Percentiles rank a stretch among this genome's conserved stretches.
Conservation (phyloP, 257 asterid species). For the Solanum neorickii region DNA sequence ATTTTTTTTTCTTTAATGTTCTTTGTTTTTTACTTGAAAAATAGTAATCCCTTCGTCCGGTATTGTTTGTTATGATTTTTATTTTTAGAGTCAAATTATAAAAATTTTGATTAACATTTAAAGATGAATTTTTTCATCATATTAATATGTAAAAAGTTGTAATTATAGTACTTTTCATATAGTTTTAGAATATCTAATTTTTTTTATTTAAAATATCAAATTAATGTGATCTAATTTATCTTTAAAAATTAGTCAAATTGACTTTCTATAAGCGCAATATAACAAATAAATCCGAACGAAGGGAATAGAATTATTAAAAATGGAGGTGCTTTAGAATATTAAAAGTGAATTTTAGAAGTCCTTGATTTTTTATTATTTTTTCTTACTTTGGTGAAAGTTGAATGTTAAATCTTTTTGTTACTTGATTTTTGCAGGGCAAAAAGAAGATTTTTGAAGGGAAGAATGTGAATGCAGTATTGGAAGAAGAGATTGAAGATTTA, state of each 20-base stretch:
- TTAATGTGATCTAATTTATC: no score
- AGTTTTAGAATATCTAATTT: no score
- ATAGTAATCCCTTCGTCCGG: rapidly evolving
- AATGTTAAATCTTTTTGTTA: background rate
- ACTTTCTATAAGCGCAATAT: no score
- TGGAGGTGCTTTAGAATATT: background rate
- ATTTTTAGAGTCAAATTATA: no score
- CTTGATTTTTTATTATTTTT: background rate
- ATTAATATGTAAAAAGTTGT: no score
- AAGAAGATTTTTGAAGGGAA: constrained; percentile 49
- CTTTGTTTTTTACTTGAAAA: background rate
- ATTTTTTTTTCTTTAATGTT: background rate
- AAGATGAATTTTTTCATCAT: no score
- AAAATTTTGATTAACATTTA: no score
- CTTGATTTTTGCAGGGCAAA: constrained; percentile 37
- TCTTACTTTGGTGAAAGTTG: background rate
- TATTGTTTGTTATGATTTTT: no score
- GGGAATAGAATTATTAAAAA: background rate
- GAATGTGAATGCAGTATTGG: constrained; percentile 33
- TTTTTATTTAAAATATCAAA: no score
- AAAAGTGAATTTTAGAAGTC: background rate
- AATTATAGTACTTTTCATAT: no score
- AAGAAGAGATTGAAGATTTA: constrained; percentile 62
- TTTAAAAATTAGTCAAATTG: no score
- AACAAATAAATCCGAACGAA: no score